These are phyloP conservation scores for Xylariaceae sp. DNA, from an alignment of 2,329 filamentous ascomycete genomes.

Conservation along the genomic window DNA sequence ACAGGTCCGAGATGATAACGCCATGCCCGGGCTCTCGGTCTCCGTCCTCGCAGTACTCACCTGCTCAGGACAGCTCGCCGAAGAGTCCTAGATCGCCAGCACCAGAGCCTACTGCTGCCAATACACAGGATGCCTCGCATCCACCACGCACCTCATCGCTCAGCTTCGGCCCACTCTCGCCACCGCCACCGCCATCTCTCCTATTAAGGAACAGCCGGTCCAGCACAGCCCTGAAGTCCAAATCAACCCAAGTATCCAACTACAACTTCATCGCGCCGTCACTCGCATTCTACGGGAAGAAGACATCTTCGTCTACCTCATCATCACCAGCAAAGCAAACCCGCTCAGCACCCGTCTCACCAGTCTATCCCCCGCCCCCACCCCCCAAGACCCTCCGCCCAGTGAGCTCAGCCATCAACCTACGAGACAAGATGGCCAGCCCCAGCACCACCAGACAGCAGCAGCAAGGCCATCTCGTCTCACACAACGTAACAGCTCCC, in stretches of 20 bases:
- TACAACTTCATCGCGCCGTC: conserved; percentile 15
- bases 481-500: conserved; percentile 20
- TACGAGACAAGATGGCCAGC: conserved; percentile 21
- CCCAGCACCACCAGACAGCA: conserved; percentile 3
- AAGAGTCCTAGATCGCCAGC: conserved; percentile 43
- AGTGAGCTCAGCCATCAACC: conserved; percentile 24
- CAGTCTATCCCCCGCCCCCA: conserved; percentile 25
- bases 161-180: conserved; percentile 23
- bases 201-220: conserved; percentile 25
- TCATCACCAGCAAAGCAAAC: conserved; percentile 3
- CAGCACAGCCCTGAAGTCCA: conserved; percentile 20
- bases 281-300: not conserved
- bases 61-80: conserved; percentile 15
- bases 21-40: conserved; percentile 12
- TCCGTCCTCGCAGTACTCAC: conserved; percentile 16
- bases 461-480: not conserved
- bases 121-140: conserved; percentile 23
- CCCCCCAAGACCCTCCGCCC: conserved; percentile 21
- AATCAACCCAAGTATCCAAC: conserved; percentile 13
- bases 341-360: conserved; percentile 25
- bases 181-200: conserved; percentile 25
- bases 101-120: conserved; percentile 18
- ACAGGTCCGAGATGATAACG: conserved; percentile 26
- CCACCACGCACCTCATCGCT: conserved; percentile 34
- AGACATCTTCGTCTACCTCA: conserved; percentile 2